Percentiles rank a stretch among this genome's conserved stretches.
phyloP scores from a whole-genome alignment of 2,329 filamentous ascomycete genomes.

The Blastomyces silverae region DNA sequence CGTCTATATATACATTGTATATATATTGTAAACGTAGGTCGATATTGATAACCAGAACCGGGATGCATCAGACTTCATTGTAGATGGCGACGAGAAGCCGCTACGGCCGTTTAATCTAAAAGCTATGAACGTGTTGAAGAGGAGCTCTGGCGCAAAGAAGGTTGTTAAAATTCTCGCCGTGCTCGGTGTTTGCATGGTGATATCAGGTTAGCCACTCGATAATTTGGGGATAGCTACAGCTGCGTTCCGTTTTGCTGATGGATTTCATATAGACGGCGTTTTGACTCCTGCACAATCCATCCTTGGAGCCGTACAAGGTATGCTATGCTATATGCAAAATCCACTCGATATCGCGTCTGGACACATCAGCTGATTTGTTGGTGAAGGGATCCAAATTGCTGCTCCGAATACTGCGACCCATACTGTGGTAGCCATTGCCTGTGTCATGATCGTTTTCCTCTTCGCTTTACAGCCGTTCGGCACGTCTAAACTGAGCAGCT shows the following conservation, averaged over 20 bases:
- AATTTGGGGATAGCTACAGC: too few relatives aligned
- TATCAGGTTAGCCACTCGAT: slow-evolving; percentile 35
- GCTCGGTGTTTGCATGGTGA: slow-evolving; percentile 49
- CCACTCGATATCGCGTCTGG: neutral
- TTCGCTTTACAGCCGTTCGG: slow-evolving; percentile 53
- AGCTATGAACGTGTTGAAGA: slow-evolving; percentile 45
- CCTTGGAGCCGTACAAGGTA: slow-evolving; percentile 50
- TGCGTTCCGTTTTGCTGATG: neutral
- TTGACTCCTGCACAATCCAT: slow-evolving; percentile 54
- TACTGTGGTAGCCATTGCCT: slow-evolving; percentile 19
- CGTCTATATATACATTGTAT: slow-evolving; percentile 2
- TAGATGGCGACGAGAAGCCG: slow-evolving; percentile 41
- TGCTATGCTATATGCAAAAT: neutral
- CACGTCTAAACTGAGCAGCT: slow-evolving; percentile 36
- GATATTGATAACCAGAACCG: slow-evolving; percentile 49
- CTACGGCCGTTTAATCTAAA: slow-evolving; percentile 39
- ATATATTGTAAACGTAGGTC: slow-evolving; percentile 29
- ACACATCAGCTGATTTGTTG: slow-evolving; percentile 1
- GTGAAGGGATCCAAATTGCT: slow-evolving; percentile 20
- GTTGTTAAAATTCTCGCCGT: slow-evolving; percentile 40
- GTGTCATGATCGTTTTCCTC: slow-evolving; percentile 41
- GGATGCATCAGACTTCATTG: slow-evolving; percentile 42
- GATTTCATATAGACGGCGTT: slow-evolving; percentile 42
- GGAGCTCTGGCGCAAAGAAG: slow-evolving; percentile 41
- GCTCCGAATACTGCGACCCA: slow-evolving; percentile 17